Evolutionary conservation across 768 basidiomycete species (phyloP), one percentile per base, ranked within the genome.

Genomic region (Chalciporus pseudorubinellus): DNA sequence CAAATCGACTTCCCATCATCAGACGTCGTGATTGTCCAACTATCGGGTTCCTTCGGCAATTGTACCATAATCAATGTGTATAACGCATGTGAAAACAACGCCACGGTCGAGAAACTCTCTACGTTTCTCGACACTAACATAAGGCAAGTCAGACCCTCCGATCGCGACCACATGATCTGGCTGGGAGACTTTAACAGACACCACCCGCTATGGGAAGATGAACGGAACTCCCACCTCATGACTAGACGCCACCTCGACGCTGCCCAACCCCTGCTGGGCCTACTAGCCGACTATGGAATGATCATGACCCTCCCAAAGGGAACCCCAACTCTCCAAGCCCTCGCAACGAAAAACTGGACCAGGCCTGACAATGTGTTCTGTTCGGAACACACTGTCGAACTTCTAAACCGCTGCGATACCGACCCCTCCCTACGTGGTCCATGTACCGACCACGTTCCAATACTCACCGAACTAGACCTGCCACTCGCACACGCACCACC

Each of bases 61-160:
- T 4, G 73, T 28, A 22, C 52, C 10, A 60, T 76, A 0, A 59
- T 73, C 63, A 76, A 75, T 58, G 53, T 75, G 4, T 77, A 77
- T 59, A 71, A 70, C 28, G 65, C 72, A 59, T 57, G 68, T 16
- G 52, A 51, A 0, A 34, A 70, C 48, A 38, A 64, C 22, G 24
- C 59, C 11, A 60, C 57, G 0, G 44, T 70, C 0, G 28, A 29
- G 12, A 50, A 46, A 0, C 52, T 67, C 2, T 44, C 24, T 13
- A 29, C 13, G 1, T 62, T 46, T 50, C 36, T 59, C 4, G 6
- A 13, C 4, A 13, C 21, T 3, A 26, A 51, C 34, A 46, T 39
- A 11, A 6, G 26, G 19, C n/a, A 19, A 0, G 20, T 38, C 14
- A 14, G 39, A 13, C 33, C 29, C 18, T 22, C 46, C 11, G 48